A percentile compares a stretch with the other conserved stretches of the same genome.
phyloP scores from a whole-genome alignment of 1,284 basidiomycete genomes.

The Leccinum huronense region DNA sequence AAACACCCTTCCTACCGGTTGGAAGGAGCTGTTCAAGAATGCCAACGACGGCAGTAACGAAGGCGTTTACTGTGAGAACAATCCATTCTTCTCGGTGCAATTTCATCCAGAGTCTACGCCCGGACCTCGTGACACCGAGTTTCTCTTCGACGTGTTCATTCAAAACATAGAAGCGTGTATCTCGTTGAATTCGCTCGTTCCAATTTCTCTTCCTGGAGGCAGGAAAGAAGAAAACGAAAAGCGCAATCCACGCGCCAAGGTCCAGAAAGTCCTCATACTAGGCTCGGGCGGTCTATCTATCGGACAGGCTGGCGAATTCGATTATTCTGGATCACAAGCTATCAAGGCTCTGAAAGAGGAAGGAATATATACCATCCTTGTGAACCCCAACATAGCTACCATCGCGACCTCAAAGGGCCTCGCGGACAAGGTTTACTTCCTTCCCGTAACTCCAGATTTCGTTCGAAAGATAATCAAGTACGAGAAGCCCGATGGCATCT shows the following conservation, averaged over 20 bases:
- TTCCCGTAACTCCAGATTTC: constrained; percentile 97
- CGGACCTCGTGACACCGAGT: constrained; percentile 98
- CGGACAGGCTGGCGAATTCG: constrained; percentile 98
- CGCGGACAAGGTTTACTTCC: constrained; percentile 99
- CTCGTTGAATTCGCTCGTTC: constrained; percentile 63
- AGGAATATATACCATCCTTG: constrained; percentile 97
- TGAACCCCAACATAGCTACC: constrained; percentile 99
- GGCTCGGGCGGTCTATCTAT: constrained; percentile 98
- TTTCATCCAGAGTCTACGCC: constrained; percentile 99
- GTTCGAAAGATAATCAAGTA: constrained; percentile 98
- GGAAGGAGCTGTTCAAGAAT: constrained; percentile 95
- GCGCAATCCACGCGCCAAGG: constrained; percentile 72
- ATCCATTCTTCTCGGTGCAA: constrained; percentile 98
- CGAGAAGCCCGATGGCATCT: constrained; percentile 98
- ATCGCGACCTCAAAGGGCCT: constrained; percentile 97
- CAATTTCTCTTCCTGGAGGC: constrained; percentile 88
- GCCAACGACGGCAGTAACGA: constrained; percentile 98
- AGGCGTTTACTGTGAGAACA: constrained; percentile 90
- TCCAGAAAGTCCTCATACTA: constrained; percentile 94
- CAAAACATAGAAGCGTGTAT: constrained; percentile 81
- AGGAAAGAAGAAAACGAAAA: constrained; percentile 81
- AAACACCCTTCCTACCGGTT: constrained; percentile 74
- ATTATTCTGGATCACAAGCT: constrained; percentile 98
- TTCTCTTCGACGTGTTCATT: constrained; percentile 98
- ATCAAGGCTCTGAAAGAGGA: constrained; percentile 99